Evolutionary conservation across 805 yeast species (phyloP).

Genomic region (Danielia oregonensis): DNA sequence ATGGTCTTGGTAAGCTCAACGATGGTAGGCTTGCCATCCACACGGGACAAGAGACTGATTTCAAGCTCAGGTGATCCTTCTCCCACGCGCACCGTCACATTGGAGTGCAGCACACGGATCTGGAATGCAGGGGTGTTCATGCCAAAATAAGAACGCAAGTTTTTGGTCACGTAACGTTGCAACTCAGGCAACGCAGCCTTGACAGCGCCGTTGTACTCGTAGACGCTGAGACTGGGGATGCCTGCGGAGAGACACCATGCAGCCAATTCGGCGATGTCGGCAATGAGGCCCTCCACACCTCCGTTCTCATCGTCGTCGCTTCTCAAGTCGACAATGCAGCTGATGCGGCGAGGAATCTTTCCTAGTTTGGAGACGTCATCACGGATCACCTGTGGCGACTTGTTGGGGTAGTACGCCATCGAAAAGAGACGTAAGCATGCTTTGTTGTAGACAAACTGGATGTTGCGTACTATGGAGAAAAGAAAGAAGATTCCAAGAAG

Average conservation of each 20-base stretch:
- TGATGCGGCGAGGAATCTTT: constrained; percentile 75
- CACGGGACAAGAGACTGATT: constrained; percentile 62
- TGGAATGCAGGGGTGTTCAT: constrained; percentile 60
- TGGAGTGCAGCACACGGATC: constrained; percentile 66
- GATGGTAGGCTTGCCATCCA: constrained; percentile 87
- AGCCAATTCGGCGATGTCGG: constrained; percentile 69
- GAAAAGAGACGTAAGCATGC: constrained; percentile 55
- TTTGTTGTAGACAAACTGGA: constrained; percentile 50
- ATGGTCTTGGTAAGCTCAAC: constrained; percentile 84
- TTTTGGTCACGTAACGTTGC: constrained; percentile 51
- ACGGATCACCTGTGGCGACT: constrained; percentile 81
- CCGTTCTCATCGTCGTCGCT: constrained; percentile 84
- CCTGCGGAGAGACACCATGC: constrained; percentile 95
- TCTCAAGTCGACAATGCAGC: constrained; percentile 70
- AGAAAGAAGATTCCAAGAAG: constrained; percentile 50
- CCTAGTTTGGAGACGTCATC: constrained; percentile 70
- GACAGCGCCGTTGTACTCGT: constrained; percentile 74
- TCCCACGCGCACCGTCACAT: constrained; percentile 33
- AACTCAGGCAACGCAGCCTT: constrained; percentile 41
- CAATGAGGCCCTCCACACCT: constrained; percentile 77
- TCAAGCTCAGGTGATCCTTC: constrained; percentile 45
- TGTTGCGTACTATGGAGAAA: constrained; percentile 53
- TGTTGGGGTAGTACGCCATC: constrained; percentile 58
- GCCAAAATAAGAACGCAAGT: constrained; percentile 72
- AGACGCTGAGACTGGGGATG: constrained; percentile 63